phyloP scores from a whole-genome alignment of 176 grass and related monocot genomes.

The Rhipidocladum racemiflorum region DNA sequence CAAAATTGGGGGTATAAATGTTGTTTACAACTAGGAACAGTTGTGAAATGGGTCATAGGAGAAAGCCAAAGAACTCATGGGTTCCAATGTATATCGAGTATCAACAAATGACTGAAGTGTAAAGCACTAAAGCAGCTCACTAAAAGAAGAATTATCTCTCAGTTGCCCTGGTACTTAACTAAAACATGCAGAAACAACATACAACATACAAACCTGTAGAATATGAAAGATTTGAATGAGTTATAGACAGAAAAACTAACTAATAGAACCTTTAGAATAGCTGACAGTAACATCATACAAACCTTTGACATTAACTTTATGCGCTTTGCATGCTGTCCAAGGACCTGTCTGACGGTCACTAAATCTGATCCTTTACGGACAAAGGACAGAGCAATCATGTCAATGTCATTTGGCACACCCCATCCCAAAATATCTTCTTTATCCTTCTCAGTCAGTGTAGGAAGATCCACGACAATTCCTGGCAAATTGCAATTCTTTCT shows the following conservation, averaged over 20 bases:
- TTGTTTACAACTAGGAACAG: not conserved
- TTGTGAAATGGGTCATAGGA: not conserved
- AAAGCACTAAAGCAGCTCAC: not conserved
- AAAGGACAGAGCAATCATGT: conserved; percentile 88
- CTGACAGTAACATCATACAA: conserved; percentile 3
- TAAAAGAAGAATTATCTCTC: not conserved
- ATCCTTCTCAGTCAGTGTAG: conserved; percentile 85
- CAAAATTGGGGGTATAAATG: not conserved
- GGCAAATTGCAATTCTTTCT: conserved; percentile 95
- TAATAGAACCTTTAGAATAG: not conserved
- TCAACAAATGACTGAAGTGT: not conserved
- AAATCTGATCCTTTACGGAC: conserved; percentile 95
- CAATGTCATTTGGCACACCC: conserved; percentile 87
- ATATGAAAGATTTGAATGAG: not conserved
- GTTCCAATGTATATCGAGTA: not conserved
- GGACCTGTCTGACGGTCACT: conserved; percentile 66
- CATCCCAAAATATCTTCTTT: conserved; percentile 82
- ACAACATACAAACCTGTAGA: no score
- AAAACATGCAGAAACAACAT: not conserved
- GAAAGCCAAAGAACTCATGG: not conserved
- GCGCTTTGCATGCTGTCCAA: conserved; percentile 67
- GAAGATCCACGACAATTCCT: conserved; percentile 85
- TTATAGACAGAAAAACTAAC: not conserved
- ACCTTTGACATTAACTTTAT: conserved; percentile 99
- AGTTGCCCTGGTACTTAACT: not conserved